Percentiles rank a stretch among this genome's conserved stretches.
These are phyloP conservation scores for Apocynum venetum DNA, from an alignment of 257 asterid genomes.

Conservation along the genomic window DNA sequence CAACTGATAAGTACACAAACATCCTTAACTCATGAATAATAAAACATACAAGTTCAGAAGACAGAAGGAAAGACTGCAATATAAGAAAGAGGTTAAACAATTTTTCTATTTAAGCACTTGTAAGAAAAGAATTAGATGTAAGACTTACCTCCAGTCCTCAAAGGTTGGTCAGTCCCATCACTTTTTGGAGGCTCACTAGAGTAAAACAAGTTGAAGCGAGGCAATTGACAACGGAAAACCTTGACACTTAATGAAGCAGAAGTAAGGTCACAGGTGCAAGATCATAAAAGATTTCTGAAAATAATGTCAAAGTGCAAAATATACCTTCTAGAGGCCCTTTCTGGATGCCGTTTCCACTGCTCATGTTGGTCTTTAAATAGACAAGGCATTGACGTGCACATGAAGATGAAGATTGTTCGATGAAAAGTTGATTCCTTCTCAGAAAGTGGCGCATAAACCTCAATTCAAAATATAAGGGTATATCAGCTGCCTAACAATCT, in stretches of 20 bases:
- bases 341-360: slow-evolving; percentile 74
- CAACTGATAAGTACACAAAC: not conserved
- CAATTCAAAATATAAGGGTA: not conserved
- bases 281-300: not conserved
- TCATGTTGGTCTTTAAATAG: slow-evolving; percentile 86
- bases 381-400: slow-evolving; percentile 83
- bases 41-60: not conserved
- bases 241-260: slow-evolving; percentile 51
- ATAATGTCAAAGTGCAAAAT: slow-evolving; percentile 1
- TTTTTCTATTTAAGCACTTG: not conserved
- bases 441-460: slow-evolving; percentile 87
- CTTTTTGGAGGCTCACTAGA: slow-evolving; percentile 62
- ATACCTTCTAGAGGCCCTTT: slow-evolving; percentile 60
- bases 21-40: not conserved
- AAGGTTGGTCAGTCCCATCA: slow-evolving; percentile 61
- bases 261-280: not conserved
- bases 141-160: slow-evolving; percentile 56
- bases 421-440: slow-evolving; percentile 77
- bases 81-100: not conserved
- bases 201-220: slow-evolving; percentile 64
- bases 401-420: slow-evolving; percentile 63
- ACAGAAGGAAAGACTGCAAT: not conserved
- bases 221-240: slow-evolving; percentile 83
- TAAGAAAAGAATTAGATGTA: slow-evolving; percentile 7
- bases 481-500: not conserved